phyloP scores from a whole-genome alignment of 495 filamentous ascomycete genomes.

The Neurospora sp. region DNA sequence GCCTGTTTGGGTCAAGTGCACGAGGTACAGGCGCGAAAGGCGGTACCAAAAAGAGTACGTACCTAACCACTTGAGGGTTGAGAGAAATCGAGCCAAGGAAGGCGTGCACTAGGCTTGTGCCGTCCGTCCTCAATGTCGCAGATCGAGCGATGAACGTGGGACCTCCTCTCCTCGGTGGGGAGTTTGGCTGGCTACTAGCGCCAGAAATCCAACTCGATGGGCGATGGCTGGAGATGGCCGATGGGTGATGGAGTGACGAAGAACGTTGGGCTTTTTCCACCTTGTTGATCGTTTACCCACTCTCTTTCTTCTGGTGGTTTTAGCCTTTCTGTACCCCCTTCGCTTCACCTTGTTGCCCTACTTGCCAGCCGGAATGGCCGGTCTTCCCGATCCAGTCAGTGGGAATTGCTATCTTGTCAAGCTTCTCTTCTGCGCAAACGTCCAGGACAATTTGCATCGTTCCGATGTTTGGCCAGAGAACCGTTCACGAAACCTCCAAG shows the following conservation, averaged over 20 bases:
- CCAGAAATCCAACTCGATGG: neutral
- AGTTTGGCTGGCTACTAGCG: neutral
- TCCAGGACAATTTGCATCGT: neutral
- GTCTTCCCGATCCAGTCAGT: neutral
- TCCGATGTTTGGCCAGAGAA: neutral
- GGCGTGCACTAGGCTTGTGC: constrained; percentile 10
- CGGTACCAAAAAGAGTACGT: neutral
- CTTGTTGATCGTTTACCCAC: neutral
- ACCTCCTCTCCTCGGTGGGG: neutral
- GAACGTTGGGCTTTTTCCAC: neutral
- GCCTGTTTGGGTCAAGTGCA: neutral
- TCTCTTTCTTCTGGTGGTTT: neutral
- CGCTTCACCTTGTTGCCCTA: neutral
- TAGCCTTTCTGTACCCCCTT: neutral
- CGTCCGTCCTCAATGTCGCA: constrained; percentile 13
- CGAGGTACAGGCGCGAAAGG: neutral
- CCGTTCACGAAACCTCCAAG: neutral
- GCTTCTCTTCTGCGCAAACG: neutral
- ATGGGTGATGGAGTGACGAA: neutral
- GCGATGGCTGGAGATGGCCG: neutral
- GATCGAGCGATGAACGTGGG: constrained; percentile 17
- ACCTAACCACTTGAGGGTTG: neutral
- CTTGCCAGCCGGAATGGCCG: neutral
- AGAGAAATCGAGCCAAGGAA: constrained; percentile 1
- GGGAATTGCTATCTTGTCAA: neutral